phyloP scores from a whole-genome alignment of 1,284 basidiomycete species.

The Leccinum subrobustum region DNA sequence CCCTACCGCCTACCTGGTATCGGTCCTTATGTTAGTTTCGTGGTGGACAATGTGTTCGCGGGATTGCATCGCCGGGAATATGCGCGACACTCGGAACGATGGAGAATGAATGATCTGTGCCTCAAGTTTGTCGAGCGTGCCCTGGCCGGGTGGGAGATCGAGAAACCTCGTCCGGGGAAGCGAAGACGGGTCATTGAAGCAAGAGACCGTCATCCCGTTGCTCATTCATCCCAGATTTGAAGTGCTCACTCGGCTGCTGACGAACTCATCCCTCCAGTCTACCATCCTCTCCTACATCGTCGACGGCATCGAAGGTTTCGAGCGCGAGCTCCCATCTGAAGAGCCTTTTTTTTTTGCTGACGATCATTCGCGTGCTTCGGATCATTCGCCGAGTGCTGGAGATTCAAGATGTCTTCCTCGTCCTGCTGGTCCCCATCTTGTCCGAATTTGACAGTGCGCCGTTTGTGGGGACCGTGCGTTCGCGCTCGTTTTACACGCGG shows the following conservation, averaged over 20 bases:
- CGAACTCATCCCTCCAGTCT: too few relatives aligned
- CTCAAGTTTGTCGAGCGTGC: slow-evolving; percentile 78
- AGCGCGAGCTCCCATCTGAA: too few relatives aligned
- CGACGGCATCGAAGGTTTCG: too few relatives aligned
- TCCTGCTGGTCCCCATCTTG: too few relatives aligned
- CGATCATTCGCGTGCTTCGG: too few relatives aligned
- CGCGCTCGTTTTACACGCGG: too few relatives aligned
- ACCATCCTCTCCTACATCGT: too few relatives aligned
- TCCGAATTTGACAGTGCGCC: too few relatives aligned
- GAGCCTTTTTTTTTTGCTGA: too few relatives aligned
- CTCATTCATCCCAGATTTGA: slow-evolving; percentile 88
- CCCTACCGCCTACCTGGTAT: slow-evolving; percentile 77
- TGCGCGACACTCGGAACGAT: slow-evolving; percentile 72
- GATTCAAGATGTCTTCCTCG: too few relatives aligned
- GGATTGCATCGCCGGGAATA: slow-evolving; percentile 76
- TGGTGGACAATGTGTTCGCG: slow-evolving; percentile 86
- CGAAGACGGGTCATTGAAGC: slow-evolving; percentile 47
- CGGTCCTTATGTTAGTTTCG: slow-evolving; percentile 77
- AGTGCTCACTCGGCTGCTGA: slow-evolving; percentile 46
- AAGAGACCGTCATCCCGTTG: slow-evolving; percentile 52
- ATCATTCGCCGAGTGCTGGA: too few relatives aligned
- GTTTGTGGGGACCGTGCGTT: too few relatives aligned
- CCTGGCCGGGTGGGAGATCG: slow-evolving; percentile 77
- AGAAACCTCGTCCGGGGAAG: slow-evolving; percentile 51
- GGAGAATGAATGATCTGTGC: slow-evolving; percentile 84